Evolutionary conservation across 805 yeast species (phyloP), one percentile per base, ranked within the genome.

Genomic region (Hermanozyma aechmeae): DNA sequence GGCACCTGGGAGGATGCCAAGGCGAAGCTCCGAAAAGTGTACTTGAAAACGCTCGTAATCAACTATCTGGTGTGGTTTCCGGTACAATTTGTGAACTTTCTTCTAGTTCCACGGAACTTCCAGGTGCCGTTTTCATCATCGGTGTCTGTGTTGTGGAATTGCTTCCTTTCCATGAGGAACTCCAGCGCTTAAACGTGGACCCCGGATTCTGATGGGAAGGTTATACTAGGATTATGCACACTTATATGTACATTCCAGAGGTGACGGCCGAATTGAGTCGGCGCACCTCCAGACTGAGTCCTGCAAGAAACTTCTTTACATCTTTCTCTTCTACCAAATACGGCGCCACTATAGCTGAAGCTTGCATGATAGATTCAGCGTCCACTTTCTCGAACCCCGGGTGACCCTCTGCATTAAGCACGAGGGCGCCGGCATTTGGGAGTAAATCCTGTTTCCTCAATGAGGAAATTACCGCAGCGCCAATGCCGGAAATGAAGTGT

Each of bases 61-160:
- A 81, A 80, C 45, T 78, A 73, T 48, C 58, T 78, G 34, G 71
- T 82, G n/a, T 82, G 93, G 93, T 82, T 84, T 30, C 72, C 82
- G 7, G 86, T 80, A 13, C 93, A 82, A 43, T 76, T 82, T 38
- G 59, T 81, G 38, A 82, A 82, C 44, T 82, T 82, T 42, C 60
- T 78, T 31, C 46, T 79, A 2, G 70, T 82, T 53, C 89, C 89
- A 2, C 64, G 73, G 34, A 65, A 65, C 35, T 71, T 76, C 41
- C 97, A 89, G 53, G 94, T 89, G 4, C 96, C 96, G 0, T 89
- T 92, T 51, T 78, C 93, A 31, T 79, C 92, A 6, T 82, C 57
- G 13, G 63, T 92, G 5, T 89, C 95, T 16, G 93, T 89, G 13
- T 58, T 89, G 21, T 89, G 98, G 97, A 89, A 92, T 50, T 86